These are phyloP conservation scores for Hypoxylon sp. DNA, from an alignment of 2,329 filamentous ascomycete species.

Conservation along the genomic window DNA sequence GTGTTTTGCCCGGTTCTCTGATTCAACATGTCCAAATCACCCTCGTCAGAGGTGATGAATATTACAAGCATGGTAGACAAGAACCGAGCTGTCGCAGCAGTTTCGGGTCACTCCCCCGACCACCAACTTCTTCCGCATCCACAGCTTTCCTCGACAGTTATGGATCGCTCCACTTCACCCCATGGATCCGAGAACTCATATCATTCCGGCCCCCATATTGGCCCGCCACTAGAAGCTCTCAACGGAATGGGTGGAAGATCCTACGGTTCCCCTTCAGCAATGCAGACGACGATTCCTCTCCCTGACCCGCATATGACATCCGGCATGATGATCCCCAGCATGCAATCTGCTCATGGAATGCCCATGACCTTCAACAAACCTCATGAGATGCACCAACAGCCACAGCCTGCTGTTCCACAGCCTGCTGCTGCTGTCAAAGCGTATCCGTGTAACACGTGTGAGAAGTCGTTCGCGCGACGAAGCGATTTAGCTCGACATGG, in stretches of 20 bases:
- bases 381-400: slow-evolving; percentile 54
- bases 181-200: slow-evolving; percentile 71
- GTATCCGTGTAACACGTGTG: slow-evolving; percentile 89
- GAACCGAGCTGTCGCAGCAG: slow-evolving; percentile 41
- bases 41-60: slow-evolving; percentile 51
- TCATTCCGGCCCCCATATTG: slow-evolving; percentile 60
- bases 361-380: slow-evolving; percentile 55
- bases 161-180: slow-evolving; percentile 68
- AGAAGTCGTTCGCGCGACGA: slow-evolving; percentile 90
- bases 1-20: slow-evolving; percentile 5
- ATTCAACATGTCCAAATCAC: slow-evolving; percentile 50
- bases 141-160: slow-evolving; percentile 47
- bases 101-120: slow-evolving; percentile 39
- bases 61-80: slow-evolving; percentile 51
- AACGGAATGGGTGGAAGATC: slow-evolving; percentile 59
- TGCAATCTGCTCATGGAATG: slow-evolving; percentile 52
- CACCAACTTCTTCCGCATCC: slow-evolving; percentile 47
- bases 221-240: slow-evolving; percentile 45
- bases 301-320: slow-evolving; percentile 50
- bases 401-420: slow-evolving; percentile 56
- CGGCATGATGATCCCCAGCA: slow-evolving; percentile 58
- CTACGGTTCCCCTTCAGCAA: slow-evolving; percentile 65
- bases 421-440: slow-evolving; percentile 71
- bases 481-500: slow-evolving; percentile 96
- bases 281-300: slow-evolving; percentile 63